Evolutionary conservation across 345 rosid species (phyloP), one percentile per base, ranked within the genome.

Genomic region (Acer negundo): DNA sequence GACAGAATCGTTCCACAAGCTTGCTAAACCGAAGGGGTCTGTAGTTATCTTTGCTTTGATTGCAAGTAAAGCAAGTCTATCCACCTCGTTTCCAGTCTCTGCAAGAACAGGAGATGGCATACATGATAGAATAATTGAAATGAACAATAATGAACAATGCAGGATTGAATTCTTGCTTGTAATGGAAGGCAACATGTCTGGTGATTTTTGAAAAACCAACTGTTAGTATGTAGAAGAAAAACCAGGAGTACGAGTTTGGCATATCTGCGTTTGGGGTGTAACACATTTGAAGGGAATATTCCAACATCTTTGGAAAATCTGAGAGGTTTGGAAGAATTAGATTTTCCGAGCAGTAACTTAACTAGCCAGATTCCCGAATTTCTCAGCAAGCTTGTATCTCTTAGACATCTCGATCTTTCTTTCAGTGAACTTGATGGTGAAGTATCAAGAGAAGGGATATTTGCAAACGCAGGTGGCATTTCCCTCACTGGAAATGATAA

Each of bases 1-100:
- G 24, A 62, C 10, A 17, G 79, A 80, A 51, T 69, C 75, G 26
- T 75, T 80, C 79, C 82, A 80, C 2, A 79, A 80, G 61, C 75
- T 69, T 22, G 66, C 35, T 22, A 69, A 15, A 61, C 75, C 75
- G 12, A 62, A 46, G 49, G 79, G 75, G 42, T 75, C 82, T 2
- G 67, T 1, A 4, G 69, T 65, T 61, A 80, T 69, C 6, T 35
- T 56, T 42, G 75, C 55, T 58, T 55, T 75, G 67, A 75, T 59
- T 15, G 82, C 79, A 10, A 75, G 70, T 28, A 80, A 70, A 31
- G 82, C 56, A n/a, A 59, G 56, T 15, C 75, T 47, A 55, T 79
- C 75, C 0, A 78, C 73, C 69, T 73, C 63, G 17, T 59, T 73
- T 66, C 62, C 62, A 2, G 26, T 31, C 17, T 40, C 62, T 17